Conservation (phyloP, 139 green algal species). For the Micractinium sp. region DNA sequence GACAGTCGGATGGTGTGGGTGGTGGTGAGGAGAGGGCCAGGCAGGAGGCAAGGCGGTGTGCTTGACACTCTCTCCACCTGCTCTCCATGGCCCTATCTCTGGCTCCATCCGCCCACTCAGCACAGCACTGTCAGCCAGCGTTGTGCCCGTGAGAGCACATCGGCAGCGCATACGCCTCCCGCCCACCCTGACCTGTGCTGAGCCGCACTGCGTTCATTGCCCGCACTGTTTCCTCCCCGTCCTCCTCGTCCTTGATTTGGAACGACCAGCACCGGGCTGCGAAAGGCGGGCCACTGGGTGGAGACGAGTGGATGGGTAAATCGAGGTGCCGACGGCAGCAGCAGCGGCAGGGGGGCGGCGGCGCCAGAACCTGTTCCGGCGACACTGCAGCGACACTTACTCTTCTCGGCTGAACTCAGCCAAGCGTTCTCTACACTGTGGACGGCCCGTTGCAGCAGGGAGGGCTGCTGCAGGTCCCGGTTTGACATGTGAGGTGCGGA, state of each 20-base stretch:
- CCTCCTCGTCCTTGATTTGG: conserved; percentile 14
- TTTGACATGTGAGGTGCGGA: not conserved
- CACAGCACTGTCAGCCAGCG: not conserved
- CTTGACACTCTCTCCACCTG: too few relatives aligned
- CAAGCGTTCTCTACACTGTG: conserved; percentile 17
- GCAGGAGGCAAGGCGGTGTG: too few relatives aligned
- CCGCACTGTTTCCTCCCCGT: not conserved
- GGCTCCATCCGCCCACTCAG: not conserved
- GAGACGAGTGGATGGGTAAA: too few relatives aligned
- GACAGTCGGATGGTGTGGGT: too few relatives aligned
- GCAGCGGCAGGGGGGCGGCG: not conserved
- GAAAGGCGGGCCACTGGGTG: not conserved
- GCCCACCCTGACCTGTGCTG: conserved; percentile 1
- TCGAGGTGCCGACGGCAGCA: not conserved
- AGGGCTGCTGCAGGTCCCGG: not conserved
- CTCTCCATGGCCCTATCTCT: not conserved
- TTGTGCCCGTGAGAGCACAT: not conserved
- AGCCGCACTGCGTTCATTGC: conserved; percentile 10
- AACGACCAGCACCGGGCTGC: conserved; percentile 18
- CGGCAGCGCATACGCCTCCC: too few relatives aligned
- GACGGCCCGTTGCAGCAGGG: not conserved
- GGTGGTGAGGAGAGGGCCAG: too few relatives aligned
- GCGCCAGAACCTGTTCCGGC: not conserved
- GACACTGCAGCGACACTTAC: not conserved
- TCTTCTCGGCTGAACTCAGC: conserved; percentile 6